Evolutionary conservation across 2,329 filamentous ascomycete species (phyloP), one percentile per base, ranked within the genome.

Genomic region (Sporothrix mexicana): DNA sequence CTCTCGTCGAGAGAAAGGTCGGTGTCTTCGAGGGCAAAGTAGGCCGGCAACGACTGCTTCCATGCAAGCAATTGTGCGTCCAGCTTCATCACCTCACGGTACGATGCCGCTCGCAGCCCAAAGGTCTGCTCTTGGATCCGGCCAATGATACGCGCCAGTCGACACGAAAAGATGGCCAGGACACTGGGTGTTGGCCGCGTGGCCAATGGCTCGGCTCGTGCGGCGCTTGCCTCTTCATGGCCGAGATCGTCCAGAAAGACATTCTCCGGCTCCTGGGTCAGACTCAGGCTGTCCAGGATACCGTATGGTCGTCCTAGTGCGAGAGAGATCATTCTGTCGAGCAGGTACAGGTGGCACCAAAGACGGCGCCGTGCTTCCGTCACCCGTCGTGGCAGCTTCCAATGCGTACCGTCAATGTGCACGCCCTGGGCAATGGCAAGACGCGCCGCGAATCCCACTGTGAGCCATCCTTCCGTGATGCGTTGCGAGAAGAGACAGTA

Each of bases 401-500:
- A 83, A 17, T 80, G 77, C 72, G 81, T 80, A 8, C 82, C 82
- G 73, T 84, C 82, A 25, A 83, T 81, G 70, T 84, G 82, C 77
- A 83, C 83, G 0, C 82, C 82, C 69, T 84, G 82, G 0, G 81
- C 82, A 72, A 83, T 81, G 5, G 82, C 82, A 80, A 83, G 82
- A 15, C 82, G 80, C 75, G 83, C 81, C 0, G 82, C 82, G 59
- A 84, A 83, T 73, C 81, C 81, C 3, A 79, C 79, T 0, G 82
- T 84, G 1, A 84, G 78, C 82, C 82, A 84, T 5, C 79, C 79
- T 73, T 83, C 82, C 0, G 82, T 78, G 1, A 80, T 79, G 59
- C 82, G 78, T 41, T 80, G 77, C n/a, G 80, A 75, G 67, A 82
- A 82, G 25, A 83, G 79, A 17, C 83, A 77, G 74, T 83, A 83